A percentile compares a stretch with the other conserved stretches of the same genome.
These are phyloP conservation scores for Chlamydomonas eustigma DNA, from an alignment of 139 green algal species.

Conservation along the genomic window DNA sequence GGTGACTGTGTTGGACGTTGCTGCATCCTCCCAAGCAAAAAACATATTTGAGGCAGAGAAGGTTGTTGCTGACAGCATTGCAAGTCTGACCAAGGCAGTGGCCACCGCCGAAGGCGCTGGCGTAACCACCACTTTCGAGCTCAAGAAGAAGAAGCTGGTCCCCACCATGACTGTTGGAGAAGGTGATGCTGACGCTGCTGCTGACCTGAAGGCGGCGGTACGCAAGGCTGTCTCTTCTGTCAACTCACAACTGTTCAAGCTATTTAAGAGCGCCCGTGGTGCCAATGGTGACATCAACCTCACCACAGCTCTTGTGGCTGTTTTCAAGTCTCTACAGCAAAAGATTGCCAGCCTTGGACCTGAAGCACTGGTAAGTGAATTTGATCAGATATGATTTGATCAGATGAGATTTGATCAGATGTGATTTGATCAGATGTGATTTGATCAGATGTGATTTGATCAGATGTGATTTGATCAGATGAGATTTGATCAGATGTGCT, in stretches of 20 bases:
- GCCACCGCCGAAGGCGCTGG: background rate
- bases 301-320: background rate
- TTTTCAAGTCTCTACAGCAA: background rate
- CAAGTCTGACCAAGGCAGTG: slow-evolving; percentile 1
- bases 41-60: slow-evolving; percentile 7
- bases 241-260: slow-evolving; percentile 22
- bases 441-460: too few relatives aligned
- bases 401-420: too few relatives aligned
- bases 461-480: too few relatives aligned
- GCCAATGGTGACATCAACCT: slow-evolving; percentile 13
- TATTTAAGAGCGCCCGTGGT: slow-evolving; percentile 6
- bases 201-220: slow-evolving; percentile 7
- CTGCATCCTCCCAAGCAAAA: slow-evolving; percentile 14
- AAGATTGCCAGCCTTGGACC: slow-evolving; percentile 1
- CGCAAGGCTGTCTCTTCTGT: background rate
- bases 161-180: background rate
- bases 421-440: too few relatives aligned
- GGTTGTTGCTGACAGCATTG: background rate
- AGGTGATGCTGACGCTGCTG: background rate
- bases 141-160: background rate
- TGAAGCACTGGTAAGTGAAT: background rate
- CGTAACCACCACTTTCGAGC: background rate
- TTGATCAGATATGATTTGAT: too few relatives aligned
- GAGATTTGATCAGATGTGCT: too few relatives aligned
- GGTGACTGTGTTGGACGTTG: background rate